Conservation (phyloP, 306 rosid species). For the Trifolium repens region DNA sequence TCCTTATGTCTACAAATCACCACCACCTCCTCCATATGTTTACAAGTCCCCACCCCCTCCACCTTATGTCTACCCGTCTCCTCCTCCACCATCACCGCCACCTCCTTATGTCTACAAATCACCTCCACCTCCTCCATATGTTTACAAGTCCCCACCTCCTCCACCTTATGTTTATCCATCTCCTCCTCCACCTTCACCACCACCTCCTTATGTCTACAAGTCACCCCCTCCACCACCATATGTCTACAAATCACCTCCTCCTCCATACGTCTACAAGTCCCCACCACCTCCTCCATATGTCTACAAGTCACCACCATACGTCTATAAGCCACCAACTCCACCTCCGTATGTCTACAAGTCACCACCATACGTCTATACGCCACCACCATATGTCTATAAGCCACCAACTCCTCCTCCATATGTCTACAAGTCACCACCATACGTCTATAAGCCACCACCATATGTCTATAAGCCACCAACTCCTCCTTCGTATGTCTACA, state of each 20-base stretch:
- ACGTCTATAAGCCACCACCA: neutral
- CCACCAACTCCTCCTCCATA: neutral
- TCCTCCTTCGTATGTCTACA: neutral
- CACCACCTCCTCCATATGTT: neutral
- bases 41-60: neutral
- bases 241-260: neutral
- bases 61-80: neutral
- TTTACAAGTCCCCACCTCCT: neutral
- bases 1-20: neutral
- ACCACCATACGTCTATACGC: neutral
- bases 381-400: neutral
- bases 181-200: neutral
- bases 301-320: neutral
- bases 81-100: neutral
- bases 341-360: slow-evolving; percentile 32
- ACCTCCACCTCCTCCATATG: neutral
- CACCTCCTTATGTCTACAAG: neutral
- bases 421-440: neutral
- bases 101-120: neutral
- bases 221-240: neutral
- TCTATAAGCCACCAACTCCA: neutral
- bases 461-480: neutral
- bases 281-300: slow-evolving; percentile 30
- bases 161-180: neutral
- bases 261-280: neutral